Evolutionary conservation across 192 early-diverging fungal species (phyloP).

Genomic region (Endogone sp.): DNA sequence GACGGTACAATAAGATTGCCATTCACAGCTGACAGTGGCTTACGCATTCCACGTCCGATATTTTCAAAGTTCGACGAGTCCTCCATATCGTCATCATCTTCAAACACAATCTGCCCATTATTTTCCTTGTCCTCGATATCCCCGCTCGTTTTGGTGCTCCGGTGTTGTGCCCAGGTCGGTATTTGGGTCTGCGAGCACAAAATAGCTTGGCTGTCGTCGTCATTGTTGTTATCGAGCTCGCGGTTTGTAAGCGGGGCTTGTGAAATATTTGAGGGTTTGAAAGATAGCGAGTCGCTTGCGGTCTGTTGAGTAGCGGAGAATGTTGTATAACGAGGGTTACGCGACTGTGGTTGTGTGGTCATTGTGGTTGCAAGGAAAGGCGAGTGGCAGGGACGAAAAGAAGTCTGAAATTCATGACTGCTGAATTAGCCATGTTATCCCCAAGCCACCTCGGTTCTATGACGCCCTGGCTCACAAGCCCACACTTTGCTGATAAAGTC

Average conservation of each 20-base stretch:
- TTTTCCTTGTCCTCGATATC: background rate
- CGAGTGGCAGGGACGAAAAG: background rate
- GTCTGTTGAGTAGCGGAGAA: background rate
- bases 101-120: background rate
- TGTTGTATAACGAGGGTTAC: background rate
- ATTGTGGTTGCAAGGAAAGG: background rate
- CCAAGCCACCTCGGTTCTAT: background rate
- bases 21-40: background rate
- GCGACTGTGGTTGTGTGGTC: background rate
- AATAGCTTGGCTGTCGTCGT: background rate
- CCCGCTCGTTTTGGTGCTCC: too few relatives aligned
- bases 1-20: background rate
- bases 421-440: background rate
- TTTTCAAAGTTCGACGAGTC: background rate
- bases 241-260: background rate
- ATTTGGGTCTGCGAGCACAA: background rate
- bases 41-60: background rate
- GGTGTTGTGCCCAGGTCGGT: too few relatives aligned
- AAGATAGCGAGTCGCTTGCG: too few relatives aligned
- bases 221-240: background rate
- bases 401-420: too few relatives aligned
- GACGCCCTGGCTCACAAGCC: background rate
- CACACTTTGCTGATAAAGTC: constrained; percentile 30
- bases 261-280: background rate
- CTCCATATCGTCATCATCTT: background rate